Percentiles rank a stretch among this genome's conserved stretches.
Evolutionary conservation across 345 rosid genomes (phyloP).

Genomic region (Eucalyptus cloeziana): DNA sequence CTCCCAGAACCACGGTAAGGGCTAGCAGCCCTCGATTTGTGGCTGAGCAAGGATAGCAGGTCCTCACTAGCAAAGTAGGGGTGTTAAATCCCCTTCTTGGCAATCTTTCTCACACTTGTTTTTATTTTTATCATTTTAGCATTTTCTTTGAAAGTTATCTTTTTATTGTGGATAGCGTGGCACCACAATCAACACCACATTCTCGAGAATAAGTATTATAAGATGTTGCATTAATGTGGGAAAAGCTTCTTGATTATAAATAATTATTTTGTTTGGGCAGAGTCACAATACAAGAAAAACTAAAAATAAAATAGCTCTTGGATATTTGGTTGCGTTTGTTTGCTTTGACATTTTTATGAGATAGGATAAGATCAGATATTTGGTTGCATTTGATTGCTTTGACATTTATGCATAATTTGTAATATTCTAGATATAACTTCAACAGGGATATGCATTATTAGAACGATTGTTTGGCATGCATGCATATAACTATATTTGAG

Average conservation of each 20-base stretch:
- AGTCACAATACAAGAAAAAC: not conserved
- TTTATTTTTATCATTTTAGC: not conserved
- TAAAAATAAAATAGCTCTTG: accelerated
- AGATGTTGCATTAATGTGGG: not conserved
- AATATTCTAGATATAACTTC: not conserved
- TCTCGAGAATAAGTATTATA: not conserved
- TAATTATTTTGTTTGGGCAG: not conserved
- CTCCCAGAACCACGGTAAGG: accelerated
- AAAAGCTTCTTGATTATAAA: not conserved
- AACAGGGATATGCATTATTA: not conserved
- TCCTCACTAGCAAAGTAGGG: not conserved
- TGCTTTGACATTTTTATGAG: not conserved
- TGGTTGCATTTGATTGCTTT: not conserved
- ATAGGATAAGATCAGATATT: no score
- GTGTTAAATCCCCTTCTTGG: not conserved
- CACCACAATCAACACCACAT: not conserved
- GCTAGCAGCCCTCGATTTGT: not conserved
- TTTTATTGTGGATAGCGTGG: not conserved
- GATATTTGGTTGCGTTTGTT: not conserved
- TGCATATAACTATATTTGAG: not conserved
- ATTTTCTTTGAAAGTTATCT: not conserved
- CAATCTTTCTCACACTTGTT: not conserved
- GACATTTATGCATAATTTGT: not conserved
- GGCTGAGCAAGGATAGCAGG: not conserved
- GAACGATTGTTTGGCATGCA: not conserved